These are phyloP conservation scores for Bruguiera sexangula DNA, from an alignment of 345 rosid species.

Conservation along the genomic window DNA sequence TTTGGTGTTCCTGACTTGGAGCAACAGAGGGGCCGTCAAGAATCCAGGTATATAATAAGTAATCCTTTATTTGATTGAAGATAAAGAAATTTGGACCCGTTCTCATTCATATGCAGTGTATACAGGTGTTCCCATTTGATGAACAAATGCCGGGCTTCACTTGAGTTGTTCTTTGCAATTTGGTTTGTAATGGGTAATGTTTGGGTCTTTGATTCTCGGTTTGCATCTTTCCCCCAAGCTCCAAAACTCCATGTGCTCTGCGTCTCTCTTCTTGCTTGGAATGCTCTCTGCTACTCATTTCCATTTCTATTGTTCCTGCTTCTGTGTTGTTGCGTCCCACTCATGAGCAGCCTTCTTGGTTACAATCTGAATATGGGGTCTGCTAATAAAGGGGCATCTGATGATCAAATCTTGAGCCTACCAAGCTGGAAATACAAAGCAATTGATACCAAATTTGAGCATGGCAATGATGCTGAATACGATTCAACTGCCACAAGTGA, in stretches of 20 bases:
- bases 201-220: slow-evolving; percentile 94
- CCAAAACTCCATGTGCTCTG: slow-evolving; percentile 87
- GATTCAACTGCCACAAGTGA: slow-evolving; percentile 35
- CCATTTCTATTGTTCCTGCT: slow-evolving; percentile 87
- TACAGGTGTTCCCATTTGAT: slow-evolving; percentile 73
- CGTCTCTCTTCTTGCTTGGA: slow-evolving; percentile 87
- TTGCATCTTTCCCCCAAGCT: slow-evolving; percentile 71
- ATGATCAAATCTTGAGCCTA: slow-evolving; percentile 76
- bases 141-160: slow-evolving; percentile 85
- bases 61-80: not conserved
- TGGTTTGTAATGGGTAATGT: slow-evolving; percentile 99
- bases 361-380: slow-evolving; percentile 93
- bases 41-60: slow-evolving; percentile 56
- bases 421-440: slow-evolving; percentile 81
- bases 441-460: slow-evolving; percentile 30
- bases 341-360: slow-evolving; percentile 70
- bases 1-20: slow-evolving; percentile 55
- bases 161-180: slow-evolving; percentile 95
- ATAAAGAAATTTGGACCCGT: not conserved
- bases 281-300: slow-evolving; percentile 85
- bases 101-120: slow-evolving; percentile 13
- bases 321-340: slow-evolving; percentile 83
- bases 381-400: slow-evolving; percentile 77
- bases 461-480: slow-evolving; percentile 27
- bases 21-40: slow-evolving; percentile 73